These are phyloP conservation scores for Tremella mesenterica DNA, from an alignment of 768 basidiomycete species.

Conservation along the genomic window DNA sequence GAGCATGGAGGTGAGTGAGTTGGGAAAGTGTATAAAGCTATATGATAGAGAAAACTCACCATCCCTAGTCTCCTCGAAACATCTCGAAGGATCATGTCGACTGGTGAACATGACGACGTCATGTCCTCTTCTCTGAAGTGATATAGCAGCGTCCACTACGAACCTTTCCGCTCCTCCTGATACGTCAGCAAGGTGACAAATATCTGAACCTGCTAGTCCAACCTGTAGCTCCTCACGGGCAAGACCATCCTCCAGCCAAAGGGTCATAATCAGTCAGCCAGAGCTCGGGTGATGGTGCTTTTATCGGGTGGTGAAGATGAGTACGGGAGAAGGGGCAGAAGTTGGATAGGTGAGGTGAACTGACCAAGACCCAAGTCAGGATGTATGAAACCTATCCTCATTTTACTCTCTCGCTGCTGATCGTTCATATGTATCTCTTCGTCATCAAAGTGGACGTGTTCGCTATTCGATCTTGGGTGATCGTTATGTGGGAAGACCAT, in stretches of 20 bases:
- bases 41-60: slow-evolving; percentile 51
- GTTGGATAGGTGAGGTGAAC: slow-evolving; percentile 9
- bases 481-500: not conserved
- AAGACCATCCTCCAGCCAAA: not conserved
- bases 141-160: slow-evolving; percentile 87
- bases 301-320: no score
- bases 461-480: no score
- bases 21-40: not conserved
- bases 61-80: slow-evolving; percentile 87
- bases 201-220: not conserved
- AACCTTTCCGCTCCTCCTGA: slow-evolving; percentile 90
- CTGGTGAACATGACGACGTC: slow-evolving; percentile 84
- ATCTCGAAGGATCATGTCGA: slow-evolving; percentile 74
- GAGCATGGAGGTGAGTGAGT: no score
- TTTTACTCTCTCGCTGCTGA: slow-evolving; percentile 19
- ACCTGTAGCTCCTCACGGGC: not conserved
- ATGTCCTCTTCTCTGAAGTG: slow-evolving; percentile 75
- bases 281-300: not conserved
- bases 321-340: not conserved
- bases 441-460: no score
- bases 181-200: not conserved
- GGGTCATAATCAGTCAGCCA: not conserved
- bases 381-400: slow-evolving; percentile 71
- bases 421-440: no score
- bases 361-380: slow-evolving; percentile 90